Percentiles rank a stretch among this genome's conserved stretches.
Conservation (phyloP, 352 stramenopile species). For the Pythium volutum region DNA sequence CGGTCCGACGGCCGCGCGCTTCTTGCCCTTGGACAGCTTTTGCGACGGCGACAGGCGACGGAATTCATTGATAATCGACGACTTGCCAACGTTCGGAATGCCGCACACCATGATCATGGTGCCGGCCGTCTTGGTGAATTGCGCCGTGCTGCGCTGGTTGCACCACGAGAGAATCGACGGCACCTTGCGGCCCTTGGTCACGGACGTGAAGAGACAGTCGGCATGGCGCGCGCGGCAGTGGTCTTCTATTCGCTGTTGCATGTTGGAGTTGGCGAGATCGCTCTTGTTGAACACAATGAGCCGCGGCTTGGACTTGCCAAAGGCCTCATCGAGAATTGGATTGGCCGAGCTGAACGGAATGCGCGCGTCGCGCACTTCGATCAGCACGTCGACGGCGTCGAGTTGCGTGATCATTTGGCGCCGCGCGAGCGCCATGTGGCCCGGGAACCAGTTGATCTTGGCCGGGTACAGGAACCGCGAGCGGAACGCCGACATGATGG, state of each 20-base stretch:
- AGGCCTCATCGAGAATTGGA: constrained; percentile 70
- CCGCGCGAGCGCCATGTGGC: constrained; percentile 80
- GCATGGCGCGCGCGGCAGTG: constrained; percentile 47
- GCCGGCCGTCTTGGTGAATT: constrained; percentile 83
- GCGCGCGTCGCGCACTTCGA: constrained; percentile 81
- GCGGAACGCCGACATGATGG: constrained; percentile 62
- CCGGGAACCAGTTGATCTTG: constrained; percentile 89
- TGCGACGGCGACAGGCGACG: constrained; percentile 62
- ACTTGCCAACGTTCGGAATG: constrained; percentile 91
- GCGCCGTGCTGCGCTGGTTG: constrained; percentile 61
- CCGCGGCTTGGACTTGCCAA: constrained; percentile 73
- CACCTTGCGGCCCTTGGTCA: constrained; percentile 72
- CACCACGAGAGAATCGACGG: constrained; percentile 80
- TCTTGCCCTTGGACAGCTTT: constrained; percentile 79
- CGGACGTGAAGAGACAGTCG: constrained; percentile 78
- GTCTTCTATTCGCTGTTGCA: constrained; percentile 71
- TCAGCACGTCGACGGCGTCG: constrained; percentile 76
- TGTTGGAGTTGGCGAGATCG: constrained; percentile 82
- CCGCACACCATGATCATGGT: constrained; percentile 89
- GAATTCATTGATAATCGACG: constrained; percentile 88
- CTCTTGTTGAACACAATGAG: constrained; percentile 88
- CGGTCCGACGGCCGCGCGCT: constrained; percentile 73
- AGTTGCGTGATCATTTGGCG: constrained; percentile 82
- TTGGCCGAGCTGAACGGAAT: constrained; percentile 86
- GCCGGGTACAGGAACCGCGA: constrained; percentile 71